Conservation (phyloP, 2,329 filamentous ascomycete genomes). For the Sporothrix dimorphospora region DNA sequence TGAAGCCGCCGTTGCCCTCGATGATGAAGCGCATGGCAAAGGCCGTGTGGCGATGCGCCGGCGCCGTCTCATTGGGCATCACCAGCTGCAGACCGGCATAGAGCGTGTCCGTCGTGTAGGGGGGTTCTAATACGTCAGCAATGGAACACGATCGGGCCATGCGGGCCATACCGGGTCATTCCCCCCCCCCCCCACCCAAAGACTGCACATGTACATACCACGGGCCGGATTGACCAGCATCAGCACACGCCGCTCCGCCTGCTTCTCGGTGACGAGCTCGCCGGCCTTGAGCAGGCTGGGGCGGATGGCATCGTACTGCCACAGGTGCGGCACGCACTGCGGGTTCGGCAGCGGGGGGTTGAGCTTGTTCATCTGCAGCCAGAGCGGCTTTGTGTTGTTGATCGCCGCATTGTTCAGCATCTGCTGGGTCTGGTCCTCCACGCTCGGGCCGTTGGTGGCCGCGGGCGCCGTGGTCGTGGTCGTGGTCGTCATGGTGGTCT, state of each 20-base stretch:
- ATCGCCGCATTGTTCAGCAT: no score
- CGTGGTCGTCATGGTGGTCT: no score
- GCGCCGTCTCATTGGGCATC: slow-evolving; percentile 56
- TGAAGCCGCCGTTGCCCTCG: slow-evolving; percentile 56
- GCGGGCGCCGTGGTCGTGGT: no score
- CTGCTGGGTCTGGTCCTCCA: no score
- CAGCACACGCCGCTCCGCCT: slow-evolving; percentile 45
- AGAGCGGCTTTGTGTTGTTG: no score
- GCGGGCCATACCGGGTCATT: no score
- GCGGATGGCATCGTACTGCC: slow-evolving; percentile 41
- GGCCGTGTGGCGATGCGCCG: slow-evolving; percentile 56
- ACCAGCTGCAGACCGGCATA: slow-evolving; percentile 60
- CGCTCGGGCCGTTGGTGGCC: no score
- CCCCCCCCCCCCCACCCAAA: no score
- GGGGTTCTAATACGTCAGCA: slow-evolving; percentile 44
- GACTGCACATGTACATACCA: no score
- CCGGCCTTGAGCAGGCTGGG: slow-evolving; percentile 42
- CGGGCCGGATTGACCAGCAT: slow-evolving; percentile 47
- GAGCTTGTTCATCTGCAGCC: not conserved
- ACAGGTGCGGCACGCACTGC: slow-evolving; percentile 42
- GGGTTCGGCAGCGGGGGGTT: slow-evolving; percentile 52
- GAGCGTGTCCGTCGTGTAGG: slow-evolving; percentile 58
- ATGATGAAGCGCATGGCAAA: slow-evolving; percentile 61
- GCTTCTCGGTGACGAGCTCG: slow-evolving; percentile 40
- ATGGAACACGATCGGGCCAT: no score